Evolutionary conservation across 176 grass and related monocot genomes (phyloP).

Genomic region (Neostapfia colusana): DNA sequence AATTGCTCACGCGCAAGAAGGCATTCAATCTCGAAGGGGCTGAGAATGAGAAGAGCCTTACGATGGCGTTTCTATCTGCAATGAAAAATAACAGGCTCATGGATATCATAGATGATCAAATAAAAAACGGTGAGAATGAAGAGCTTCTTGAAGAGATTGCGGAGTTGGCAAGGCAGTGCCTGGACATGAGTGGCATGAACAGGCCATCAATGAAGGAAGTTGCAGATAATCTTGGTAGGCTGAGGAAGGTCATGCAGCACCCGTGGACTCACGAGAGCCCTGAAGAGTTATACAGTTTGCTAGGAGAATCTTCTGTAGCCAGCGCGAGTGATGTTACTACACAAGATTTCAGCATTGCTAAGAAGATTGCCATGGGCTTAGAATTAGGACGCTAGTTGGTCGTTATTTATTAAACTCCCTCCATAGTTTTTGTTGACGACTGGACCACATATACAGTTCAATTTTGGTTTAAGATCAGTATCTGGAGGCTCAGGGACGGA

Average conservation of each 20-base stretch:
- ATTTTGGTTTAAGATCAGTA: too few species aligned
- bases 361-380: not conserved
- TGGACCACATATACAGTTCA: too few species aligned
- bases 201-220: not conserved
- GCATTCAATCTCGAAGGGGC: not conserved
- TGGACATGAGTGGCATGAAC: not conserved
- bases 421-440: too few species aligned
- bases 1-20: not conserved
- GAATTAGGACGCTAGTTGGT: constrained; percentile 6
- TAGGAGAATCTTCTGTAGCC: not conserved
- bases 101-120: not conserved
- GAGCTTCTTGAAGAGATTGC: not conserved
- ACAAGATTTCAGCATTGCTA: not conserved
- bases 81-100: not conserved
- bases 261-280: not conserved
- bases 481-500: too few species aligned
- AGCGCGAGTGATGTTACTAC: not conserved
- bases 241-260: constrained; percentile 27
- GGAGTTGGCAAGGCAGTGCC: not conserved
- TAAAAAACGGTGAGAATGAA: not conserved
- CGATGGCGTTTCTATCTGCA: not conserved
- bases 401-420: too few species aligned
- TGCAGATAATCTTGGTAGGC: not conserved
- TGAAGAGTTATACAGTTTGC: constrained; percentile 20
- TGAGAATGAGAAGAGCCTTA: not conserved